Base-by-base conservation (phyloP, 169 alveolate genomes). In the Plasmodium chabaudi region DNA sequence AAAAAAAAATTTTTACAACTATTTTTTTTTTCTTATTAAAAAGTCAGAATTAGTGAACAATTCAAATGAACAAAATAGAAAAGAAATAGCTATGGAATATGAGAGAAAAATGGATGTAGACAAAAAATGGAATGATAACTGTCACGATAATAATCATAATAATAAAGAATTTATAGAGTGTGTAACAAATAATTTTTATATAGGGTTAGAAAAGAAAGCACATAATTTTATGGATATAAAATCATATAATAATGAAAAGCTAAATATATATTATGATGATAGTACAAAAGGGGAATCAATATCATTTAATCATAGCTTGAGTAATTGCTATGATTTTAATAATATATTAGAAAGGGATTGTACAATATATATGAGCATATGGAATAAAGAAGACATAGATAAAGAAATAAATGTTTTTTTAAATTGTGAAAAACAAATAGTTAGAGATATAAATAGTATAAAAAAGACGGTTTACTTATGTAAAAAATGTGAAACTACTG, bases 351-450 rank as follows among this genome's bases (percentile, higher is more conserved):
- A 53, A 0, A 59, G 46, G 15, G 19, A 13, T 12, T 79, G 89
- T 49, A 65, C 84, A 42, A 61, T 79, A 10, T 79, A 79, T 59
- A 12, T 79, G 68, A 79, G 89, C 47, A 67, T 79, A 65, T 79
- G 89, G 89, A 79, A 79, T 65, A 47, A 57, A 64, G 89, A 79
- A 42, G 64, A 67, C 17, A 47, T 79, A 23, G 69, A 79, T 21
- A 79, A 79, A 25, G 75, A 79, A 13, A 21, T 79, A 47, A 67
- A 12, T 17, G 49, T 79, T 53, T 79, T 51, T 15, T 51, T 79
- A 25, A 55, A 65, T 1, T 79, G 89, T 39, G 15, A 39, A 25
- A 55, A 67, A 51, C n/a, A 19, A 63, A 79, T 79, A 15, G 84
- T 79, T 21, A 12, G 25, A 1, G 82, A 79, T 51, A 59, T 34